These are phyloP conservation scores for Malassezia sp. DNA, from an alignment of 1,284 basidiomycete genomes.

Conservation along the genomic window DNA sequence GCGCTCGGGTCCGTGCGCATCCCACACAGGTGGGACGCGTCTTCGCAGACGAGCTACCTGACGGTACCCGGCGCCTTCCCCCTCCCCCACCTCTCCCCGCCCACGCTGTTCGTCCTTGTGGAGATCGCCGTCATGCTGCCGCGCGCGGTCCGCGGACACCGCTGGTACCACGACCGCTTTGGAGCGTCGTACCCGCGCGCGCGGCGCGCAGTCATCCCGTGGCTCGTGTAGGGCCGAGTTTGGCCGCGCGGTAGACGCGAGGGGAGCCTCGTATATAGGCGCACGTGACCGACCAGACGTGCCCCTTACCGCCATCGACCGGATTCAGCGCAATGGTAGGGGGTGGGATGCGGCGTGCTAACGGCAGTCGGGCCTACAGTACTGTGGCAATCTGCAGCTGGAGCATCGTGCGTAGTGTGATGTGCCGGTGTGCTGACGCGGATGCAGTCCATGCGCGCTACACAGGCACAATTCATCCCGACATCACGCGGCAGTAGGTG, in stretches of 20 bases:
- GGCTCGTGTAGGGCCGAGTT: constrained; percentile 50
- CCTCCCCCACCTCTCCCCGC: too few relatives aligned
- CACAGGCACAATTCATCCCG: constrained; percentile 60
- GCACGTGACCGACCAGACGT: too few relatives aligned
- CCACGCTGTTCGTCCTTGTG: constrained; percentile 55
- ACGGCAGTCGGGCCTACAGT: constrained; percentile 14
- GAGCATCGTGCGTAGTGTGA: constrained; percentile 27
- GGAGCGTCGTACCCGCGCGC: constrained; percentile 54
- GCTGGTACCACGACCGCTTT: constrained; percentile 67
- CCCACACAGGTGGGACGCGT: constrained; percentile 7
- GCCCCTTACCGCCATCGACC: too few relatives aligned
- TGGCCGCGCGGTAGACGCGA: neutral
- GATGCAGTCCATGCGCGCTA: constrained; percentile 70
- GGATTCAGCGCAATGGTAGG: too few relatives aligned
- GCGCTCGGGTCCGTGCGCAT: constrained; percentile 13
- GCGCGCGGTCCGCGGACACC: constrained; percentile 64
- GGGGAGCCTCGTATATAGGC: too few relatives aligned
- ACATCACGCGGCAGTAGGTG: constrained; percentile 41
- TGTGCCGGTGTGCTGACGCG: too few relatives aligned
- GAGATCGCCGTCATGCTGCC: constrained; percentile 67
- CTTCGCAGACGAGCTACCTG: too few relatives aligned
- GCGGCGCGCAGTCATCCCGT: constrained; percentile 59
- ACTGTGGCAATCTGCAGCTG: constrained; percentile 28
- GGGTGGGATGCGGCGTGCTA: neutral
- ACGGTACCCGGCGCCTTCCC: too few relatives aligned